These are phyloP conservation scores for Cordia subcordata DNA, from an alignment of 257 asterid genomes.

Conservation along the genomic window DNA sequence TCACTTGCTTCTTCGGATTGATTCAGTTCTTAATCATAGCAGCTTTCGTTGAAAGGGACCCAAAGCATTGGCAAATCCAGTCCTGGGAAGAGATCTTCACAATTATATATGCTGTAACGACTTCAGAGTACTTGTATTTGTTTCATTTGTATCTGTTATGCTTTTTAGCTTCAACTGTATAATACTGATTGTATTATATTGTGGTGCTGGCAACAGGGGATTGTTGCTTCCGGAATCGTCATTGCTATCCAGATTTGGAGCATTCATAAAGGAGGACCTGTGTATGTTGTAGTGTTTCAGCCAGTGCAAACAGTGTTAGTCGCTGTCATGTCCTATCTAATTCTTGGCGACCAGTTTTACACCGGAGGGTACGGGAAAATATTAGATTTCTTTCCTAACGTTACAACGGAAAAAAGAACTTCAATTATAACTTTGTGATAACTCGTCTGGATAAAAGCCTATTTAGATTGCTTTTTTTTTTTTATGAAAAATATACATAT, in stretches of 20 bases:
- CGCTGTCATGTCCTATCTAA: constrained; percentile 65
- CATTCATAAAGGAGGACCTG: constrained; percentile 92
- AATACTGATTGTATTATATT: not conserved
- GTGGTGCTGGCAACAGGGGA: constrained; percentile 48
- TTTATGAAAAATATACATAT: too few relatives aligned
- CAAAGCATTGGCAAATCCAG: constrained; percentile 58
- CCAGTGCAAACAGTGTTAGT: constrained; percentile 86
- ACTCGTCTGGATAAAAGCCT: too few relatives aligned
- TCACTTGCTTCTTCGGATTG: constrained; percentile 78
- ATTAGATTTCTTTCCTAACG: too few relatives aligned
- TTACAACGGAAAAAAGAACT: too few relatives aligned
- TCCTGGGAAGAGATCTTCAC: constrained; percentile 65
- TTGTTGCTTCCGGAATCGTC: constrained; percentile 82
- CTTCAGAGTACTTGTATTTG: too few relatives aligned
- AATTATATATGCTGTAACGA: constrained; percentile 73
- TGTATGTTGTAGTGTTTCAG: constrained; percentile 82
- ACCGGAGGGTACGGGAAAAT: constrained; percentile 63
- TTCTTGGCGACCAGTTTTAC: constrained; percentile 70
- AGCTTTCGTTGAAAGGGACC: constrained; percentile 69
- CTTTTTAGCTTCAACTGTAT: not conserved
- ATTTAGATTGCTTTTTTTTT: too few relatives aligned
- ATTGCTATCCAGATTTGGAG: constrained; percentile 85
- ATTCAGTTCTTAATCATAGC: constrained; percentile 74
- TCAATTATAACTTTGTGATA: too few relatives aligned
- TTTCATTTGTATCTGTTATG: not conserved